Conservation (phyloP, 2,329 filamentous ascomycete genomes). For the Leptographium lundbergii region DNA sequence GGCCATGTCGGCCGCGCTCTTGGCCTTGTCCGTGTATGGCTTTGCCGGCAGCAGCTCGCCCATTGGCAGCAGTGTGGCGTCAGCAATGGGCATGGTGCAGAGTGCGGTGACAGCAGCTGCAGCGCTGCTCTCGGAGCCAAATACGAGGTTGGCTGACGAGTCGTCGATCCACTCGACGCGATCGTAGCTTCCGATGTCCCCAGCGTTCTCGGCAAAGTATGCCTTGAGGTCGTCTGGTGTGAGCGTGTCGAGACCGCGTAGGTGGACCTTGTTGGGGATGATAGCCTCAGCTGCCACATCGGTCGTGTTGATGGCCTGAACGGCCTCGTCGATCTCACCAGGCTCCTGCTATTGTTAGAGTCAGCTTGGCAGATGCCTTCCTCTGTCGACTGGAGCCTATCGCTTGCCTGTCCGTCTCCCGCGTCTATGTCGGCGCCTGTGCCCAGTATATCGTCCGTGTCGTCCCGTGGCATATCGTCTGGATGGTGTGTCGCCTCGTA, state of each 20-base stretch:
- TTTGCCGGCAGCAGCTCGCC: conserved; percentile 60
- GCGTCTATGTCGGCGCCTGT: conserved; percentile 8
- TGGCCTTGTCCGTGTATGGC: conserved; percentile 51
- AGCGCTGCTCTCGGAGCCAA: conserved; percentile 41
- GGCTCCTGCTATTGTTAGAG: conserved; percentile 18
- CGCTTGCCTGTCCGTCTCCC: conserved; percentile 12
- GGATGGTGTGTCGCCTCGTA: neutral
- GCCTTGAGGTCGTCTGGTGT: conserved; percentile 67
- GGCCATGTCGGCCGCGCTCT: conserved; percentile 35
- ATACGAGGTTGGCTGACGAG: conserved; percentile 76
- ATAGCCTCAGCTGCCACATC: conserved; percentile 13
- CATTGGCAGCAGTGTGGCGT: conserved; percentile 41
- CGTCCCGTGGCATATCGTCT: conserved; percentile 19
- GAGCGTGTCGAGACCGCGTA: conserved; percentile 71
- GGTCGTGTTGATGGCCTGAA: conserved; percentile 10
- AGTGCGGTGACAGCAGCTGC: conserved; percentile 43
- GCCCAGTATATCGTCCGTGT: conserved; percentile 16
- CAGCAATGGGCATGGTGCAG: conserved; percentile 36
- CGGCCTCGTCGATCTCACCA: conserved; percentile 26
- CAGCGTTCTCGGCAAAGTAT: conserved; percentile 59
- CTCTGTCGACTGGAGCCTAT: no score
- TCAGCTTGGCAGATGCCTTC: no score
- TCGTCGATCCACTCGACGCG: conserved; percentile 93
- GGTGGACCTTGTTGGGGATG: conserved; percentile 57
- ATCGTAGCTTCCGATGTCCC: conserved; percentile 37